A percentile compares a stretch with the other conserved stretches of the same genome.
Evolutionary conservation across 73 alveolate species (phyloP).

Genomic region (Loxodes magnus): DNA sequence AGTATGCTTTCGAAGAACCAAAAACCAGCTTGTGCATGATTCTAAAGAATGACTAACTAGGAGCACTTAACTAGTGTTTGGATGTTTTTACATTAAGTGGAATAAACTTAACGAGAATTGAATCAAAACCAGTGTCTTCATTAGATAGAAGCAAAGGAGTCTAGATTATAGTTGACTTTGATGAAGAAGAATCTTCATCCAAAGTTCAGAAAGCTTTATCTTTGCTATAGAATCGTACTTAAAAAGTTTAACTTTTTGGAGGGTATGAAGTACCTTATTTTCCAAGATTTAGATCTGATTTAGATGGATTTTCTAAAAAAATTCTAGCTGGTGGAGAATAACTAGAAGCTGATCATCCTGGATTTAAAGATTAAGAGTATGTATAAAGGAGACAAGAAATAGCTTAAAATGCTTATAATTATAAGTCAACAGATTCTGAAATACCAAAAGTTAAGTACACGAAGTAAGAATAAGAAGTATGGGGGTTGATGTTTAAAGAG

Average conservation of each 20-base stretch:
- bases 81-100: not conserved
- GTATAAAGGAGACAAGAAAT: slow-evolving; percentile 36
- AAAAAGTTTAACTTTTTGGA: not conserved
- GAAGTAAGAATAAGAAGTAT: slow-evolving; percentile 26
- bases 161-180: not conserved
- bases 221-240: not conserved
- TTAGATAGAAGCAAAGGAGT: not conserved
- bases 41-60: not conserved
- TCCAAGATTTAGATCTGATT: slow-evolving; percentile 37
- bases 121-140: not conserved
- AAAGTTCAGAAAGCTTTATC: not conserved
- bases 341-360: slow-evolving; percentile 52
- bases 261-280: slow-evolving; percentile 44
- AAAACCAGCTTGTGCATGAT: no score
- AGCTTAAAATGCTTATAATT: slow-evolving; percentile 17
- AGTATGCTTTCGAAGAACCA: no score
- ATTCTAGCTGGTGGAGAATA: slow-evolving; percentile 40
- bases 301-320: slow-evolving; percentile 32
- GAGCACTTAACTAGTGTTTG: not conserved
- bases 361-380: slow-evolving; percentile 41
- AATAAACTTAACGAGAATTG: slow-evolving; percentile 2
- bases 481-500: slow-evolving; percentile 30
- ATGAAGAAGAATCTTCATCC: not conserved
- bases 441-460: slow-evolving; percentile 41
- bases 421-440: slow-evolving; percentile 20